These are phyloP conservation scores for Hibiscus mutabilis DNA, from an alignment of 345 rosid species.

Conservation along the genomic window DNA sequence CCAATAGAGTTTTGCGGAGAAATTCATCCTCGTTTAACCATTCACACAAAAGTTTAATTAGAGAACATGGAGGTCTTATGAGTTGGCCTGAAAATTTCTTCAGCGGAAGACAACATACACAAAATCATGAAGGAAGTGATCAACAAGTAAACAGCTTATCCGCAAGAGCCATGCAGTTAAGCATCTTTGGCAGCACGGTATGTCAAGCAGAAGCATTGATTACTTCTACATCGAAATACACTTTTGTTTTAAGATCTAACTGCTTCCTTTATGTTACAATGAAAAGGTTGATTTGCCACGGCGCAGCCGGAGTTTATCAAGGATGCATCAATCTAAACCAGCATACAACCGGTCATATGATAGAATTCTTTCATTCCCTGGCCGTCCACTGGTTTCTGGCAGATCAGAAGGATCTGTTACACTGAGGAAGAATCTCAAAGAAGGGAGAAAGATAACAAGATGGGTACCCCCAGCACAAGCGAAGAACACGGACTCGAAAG, in stretches of 20 bases:
- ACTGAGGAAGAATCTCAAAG: constrained; percentile 25
- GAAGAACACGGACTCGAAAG: constrained; percentile 17
- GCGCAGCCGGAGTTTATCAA: constrained; percentile 34
- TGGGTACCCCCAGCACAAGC: constrained; percentile 25
- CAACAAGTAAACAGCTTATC: constrained; percentile 42
- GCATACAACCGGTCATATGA: constrained; percentile 33
- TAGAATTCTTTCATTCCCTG: constrained; percentile 22
- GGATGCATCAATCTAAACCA: constrained; percentile 23
- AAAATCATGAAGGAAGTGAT: constrained; percentile 14
- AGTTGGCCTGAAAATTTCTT: constrained; percentile 19
- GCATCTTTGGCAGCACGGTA: constrained; percentile 85
- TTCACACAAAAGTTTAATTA: constrained; percentile 39
- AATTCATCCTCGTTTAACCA: constrained; percentile 47
- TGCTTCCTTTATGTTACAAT: not conserved
- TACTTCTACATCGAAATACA: not conserved
- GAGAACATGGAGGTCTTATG: constrained; percentile 38
- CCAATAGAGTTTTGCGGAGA: constrained; percentile 32
- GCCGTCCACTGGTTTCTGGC: constrained; percentile 33
- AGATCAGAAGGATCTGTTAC: constrained; percentile 51
- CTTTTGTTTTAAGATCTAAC: constrained; percentile 10
- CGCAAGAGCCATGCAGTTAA: constrained; percentile 67
- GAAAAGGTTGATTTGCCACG: constrained; percentile 41
- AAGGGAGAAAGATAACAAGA: constrained; percentile 18
- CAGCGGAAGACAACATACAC: constrained; percentile 19
- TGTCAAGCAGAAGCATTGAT: constrained; percentile 7